Evolutionary conservation across 306 rosid genomes (phyloP).

Genomic region (Rosa multiflora): DNA sequence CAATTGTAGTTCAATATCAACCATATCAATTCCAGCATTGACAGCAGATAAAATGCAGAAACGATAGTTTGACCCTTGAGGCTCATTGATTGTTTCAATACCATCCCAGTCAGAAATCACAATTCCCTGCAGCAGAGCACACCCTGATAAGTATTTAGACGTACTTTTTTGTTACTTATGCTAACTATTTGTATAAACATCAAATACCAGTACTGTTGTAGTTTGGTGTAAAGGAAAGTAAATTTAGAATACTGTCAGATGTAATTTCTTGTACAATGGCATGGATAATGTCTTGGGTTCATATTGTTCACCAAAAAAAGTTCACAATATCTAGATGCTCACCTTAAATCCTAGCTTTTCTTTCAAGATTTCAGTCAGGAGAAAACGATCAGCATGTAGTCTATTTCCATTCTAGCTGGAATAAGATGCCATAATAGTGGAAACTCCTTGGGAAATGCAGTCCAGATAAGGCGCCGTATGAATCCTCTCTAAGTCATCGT

Average conservation of each 20-base stretch:
- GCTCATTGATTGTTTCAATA: constrained; percentile 51
- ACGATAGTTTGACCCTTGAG: constrained; percentile 56
- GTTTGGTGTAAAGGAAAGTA: neutral
- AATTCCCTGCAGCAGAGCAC: constrained; percentile 53
- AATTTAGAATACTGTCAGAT: neutral
- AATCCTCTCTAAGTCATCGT: constrained; percentile 59
- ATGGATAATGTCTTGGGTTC: neutral
- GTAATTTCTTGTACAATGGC: neutral
- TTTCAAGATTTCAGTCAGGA: constrained; percentile 64
- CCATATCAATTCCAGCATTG: constrained; percentile 90
- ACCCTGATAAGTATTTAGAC: neutral
- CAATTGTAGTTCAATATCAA: constrained; percentile 26
- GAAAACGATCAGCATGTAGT: constrained; percentile 58
- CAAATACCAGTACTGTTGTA: neutral
- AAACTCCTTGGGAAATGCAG: constrained; percentile 75
- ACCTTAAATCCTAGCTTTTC: constrained; percentile 71
- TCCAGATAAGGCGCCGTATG: constrained; percentile 81
- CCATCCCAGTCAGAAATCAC: constrained; percentile 77
- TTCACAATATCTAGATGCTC: neutral
- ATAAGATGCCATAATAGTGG: constrained; percentile 73
- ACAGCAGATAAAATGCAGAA: constrained; percentile 48
- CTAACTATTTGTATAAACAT: neutral
- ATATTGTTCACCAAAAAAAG: neutral
- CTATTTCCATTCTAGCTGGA: constrained; percentile 72
- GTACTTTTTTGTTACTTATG: neutral